Percentiles rank a stretch among this genome's conserved stretches.
Conservation (phyloP, 352 stramenopile genomes). For the Sclerospora graminicola region DNA sequence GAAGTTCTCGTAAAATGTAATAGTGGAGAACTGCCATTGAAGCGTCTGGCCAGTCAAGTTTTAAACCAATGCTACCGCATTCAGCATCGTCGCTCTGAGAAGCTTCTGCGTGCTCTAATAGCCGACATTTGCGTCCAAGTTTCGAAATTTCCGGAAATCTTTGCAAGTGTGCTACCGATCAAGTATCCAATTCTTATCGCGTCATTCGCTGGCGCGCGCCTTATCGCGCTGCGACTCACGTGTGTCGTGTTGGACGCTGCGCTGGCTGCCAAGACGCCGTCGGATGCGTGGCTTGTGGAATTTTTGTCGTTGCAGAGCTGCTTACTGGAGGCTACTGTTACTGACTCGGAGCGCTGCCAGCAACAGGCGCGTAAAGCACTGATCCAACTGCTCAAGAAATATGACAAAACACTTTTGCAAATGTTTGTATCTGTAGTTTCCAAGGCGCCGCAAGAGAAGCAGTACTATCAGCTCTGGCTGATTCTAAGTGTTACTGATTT, state of each 20-base stretch:
- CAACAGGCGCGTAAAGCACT: conserved; percentile 32
- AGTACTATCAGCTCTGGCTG: conserved; percentile 57
- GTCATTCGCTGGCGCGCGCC: conserved; percentile 40
- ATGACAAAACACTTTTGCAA: conserved; percentile 25
- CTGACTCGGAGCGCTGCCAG: conserved; percentile 35
- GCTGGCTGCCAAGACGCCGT: conserved; percentile 5
- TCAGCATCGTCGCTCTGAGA: conserved; percentile 45
- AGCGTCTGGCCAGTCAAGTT: conserved; percentile 52
- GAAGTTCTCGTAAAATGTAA: conserved; percentile 57
- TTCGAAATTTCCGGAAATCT: conserved; percentile 37
- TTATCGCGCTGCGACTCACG: conserved; percentile 49
- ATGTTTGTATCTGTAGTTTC: conserved; percentile 31
- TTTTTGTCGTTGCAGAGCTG: conserved; percentile 34
- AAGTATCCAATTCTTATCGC: conserved; percentile 30
- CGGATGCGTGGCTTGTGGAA: conserved; percentile 32
- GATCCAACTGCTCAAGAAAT: conserved; percentile 33
- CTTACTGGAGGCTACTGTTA: conserved; percentile 47
- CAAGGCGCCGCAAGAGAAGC: conserved; percentile 22
- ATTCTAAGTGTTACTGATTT: conserved; percentile 26
- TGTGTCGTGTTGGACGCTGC: conserved; percentile 37
- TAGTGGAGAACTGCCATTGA: conserved; percentile 43
- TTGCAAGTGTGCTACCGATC: conserved; percentile 32
- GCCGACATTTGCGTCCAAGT: conserved; percentile 20
- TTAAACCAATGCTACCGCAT: conserved; percentile 41
- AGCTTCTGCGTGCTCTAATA: conserved; percentile 42